Conservation (phyloP, 495 filamentous ascomycete genomes). For the Friedmanniomyces endolithicus region DNA sequence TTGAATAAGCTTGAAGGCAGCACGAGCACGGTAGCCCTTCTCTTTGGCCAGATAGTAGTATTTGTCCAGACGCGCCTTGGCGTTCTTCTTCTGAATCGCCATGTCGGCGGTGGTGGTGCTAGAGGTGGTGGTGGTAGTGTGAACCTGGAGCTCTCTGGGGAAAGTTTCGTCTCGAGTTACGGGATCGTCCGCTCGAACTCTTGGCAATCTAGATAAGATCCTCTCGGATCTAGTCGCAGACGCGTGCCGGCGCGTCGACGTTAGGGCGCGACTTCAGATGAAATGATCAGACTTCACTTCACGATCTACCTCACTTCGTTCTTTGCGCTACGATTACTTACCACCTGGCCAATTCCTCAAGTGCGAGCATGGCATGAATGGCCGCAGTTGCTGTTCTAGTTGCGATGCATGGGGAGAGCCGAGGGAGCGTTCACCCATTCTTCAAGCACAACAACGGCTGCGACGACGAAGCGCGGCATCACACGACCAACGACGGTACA, state of each 20-base stretch:
- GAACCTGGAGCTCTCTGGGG: not conserved
- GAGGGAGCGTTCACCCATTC: slow-evolving; percentile 28
- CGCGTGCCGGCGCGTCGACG: not conserved
- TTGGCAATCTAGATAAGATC: not conserved
- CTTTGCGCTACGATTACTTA: not conserved
- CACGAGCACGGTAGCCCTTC: slow-evolving; percentile 91
- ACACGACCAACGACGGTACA: not conserved
- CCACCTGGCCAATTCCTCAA: not conserved
- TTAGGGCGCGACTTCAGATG: too few species aligned
- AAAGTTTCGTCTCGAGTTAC: not conserved
- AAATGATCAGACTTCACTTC: not conserved
- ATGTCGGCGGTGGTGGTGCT: slow-evolving; percentile 35
- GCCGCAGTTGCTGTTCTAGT: slow-evolving; percentile 22
- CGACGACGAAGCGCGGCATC: slow-evolving; percentile 5
- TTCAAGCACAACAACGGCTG: slow-evolving; percentile 16
- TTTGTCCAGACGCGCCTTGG: slow-evolving; percentile 98
- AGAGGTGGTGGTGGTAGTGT: not conserved
- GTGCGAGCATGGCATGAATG: slow-evolving; percentile 16
- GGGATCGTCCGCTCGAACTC: not conserved
- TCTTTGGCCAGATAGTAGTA: slow-evolving; percentile 90
- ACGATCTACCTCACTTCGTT: not conserved
- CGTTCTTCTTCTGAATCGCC: slow-evolving; percentile 98
- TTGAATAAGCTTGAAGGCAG: slow-evolving; percentile 97
- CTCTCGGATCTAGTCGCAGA: not conserved
- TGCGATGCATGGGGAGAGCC: slow-evolving; percentile 26